These are phyloP conservation scores for Verticillium dahliae DNA, from an alignment of 2,329 filamentous ascomycete genomes.

Conservation along the genomic window DNA sequence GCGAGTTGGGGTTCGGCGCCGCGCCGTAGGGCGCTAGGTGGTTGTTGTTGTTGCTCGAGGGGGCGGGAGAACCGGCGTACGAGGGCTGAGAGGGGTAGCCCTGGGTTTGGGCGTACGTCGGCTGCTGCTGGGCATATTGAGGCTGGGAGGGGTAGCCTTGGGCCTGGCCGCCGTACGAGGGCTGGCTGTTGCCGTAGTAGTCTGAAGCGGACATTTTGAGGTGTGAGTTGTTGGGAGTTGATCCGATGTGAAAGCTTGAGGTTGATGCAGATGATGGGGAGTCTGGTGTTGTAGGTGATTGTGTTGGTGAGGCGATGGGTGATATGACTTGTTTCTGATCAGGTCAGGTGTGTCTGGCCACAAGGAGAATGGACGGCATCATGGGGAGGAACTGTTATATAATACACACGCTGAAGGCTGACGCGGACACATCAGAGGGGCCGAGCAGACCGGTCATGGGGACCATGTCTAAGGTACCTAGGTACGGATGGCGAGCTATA, in stretches of 20 bases:
- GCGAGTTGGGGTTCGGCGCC: neutral
- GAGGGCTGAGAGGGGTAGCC: constrained; percentile 4
- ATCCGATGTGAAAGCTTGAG: neutral
- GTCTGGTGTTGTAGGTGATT: neutral
- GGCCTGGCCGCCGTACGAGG: neutral
- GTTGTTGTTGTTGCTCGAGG: neutral
- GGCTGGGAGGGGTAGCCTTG: constrained; percentile 4
- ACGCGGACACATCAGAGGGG: neutral
- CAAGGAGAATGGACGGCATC: too few relatives aligned
- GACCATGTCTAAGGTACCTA: neutral
- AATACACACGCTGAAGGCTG: neutral
- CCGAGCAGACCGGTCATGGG: neutral
- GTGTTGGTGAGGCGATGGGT: neutral
- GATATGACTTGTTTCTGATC: neutral
- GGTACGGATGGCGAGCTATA: neutral
- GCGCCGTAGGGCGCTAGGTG: constrained; percentile 1
- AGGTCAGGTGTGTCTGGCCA: neutral
- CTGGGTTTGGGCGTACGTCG: neutral
- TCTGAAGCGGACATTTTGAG: constrained; percentile 15
- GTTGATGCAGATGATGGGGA: neutral
- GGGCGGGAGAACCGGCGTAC: neutral
- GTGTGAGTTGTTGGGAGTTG: neutral
- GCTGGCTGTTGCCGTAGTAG: constrained; percentile 13
- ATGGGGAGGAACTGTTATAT: neutral
- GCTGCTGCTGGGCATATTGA: constrained; percentile 7